Evolutionary conservation across 2,329 filamentous ascomycete species (phyloP), one percentile per base, ranked within the genome.

Genomic region (Paecilomyces sp.): DNA sequence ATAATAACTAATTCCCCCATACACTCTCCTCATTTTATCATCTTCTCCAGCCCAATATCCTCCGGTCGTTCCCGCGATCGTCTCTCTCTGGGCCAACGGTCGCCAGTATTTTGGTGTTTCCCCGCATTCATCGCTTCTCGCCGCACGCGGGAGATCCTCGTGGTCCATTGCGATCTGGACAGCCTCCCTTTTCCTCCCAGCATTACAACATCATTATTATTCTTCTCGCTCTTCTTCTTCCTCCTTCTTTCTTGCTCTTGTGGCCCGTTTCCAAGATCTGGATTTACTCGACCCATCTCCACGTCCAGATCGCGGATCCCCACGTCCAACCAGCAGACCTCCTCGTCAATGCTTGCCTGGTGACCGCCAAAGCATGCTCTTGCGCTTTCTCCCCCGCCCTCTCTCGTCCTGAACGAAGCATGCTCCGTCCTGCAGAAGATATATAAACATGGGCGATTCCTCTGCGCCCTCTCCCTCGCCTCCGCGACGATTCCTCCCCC

Each of bases 401-500:
- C 15, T 41, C 51, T 22, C 12, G 4, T 3, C 51, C 51, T 53
- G 24, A 30, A 12, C 25, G 22, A 25, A 30, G 13, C 5, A 53
- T 25, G 51, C 3, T 18, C 6, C 9, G 51, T 53, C 28, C 22
- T 28, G 22, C 12, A 53, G 51, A 30, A 18, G 9, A 3, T 53
- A 22, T 53, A 22, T 22, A 8, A 53, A 55, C 24, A 71, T 71
- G 69, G 58, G 65, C 59, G 66, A 69, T 58, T 55, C 57, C 47
- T 66, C 67, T 56, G 66, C 57, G 55, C 47, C 22, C 36, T 47
- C 68, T 57, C 59, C 64, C 12, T 56, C 61, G 51, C 65, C 31
- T 33, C 31, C 31, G 31, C 41, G 68, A 55, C 68, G 69, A 53
- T 72, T 74, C 60, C 59, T 65, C 31, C 68, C 70, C 7, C 67